These are phyloP conservation scores for Paramecium tetraurelia DNA, from an alignment of 73 alveolate species.

Conservation along the genomic window DNA sequence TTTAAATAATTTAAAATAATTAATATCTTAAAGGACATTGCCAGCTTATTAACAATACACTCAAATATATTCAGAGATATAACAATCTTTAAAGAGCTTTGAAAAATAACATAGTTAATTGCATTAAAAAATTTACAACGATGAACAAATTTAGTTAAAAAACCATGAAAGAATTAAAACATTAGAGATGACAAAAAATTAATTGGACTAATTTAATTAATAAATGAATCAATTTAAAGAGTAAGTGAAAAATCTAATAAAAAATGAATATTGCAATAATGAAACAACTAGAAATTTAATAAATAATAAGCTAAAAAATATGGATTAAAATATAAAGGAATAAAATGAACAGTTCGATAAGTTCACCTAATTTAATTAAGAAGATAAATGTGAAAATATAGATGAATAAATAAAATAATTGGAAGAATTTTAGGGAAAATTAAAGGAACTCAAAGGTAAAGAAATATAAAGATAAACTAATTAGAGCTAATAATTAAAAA, in stretches of 20 bases:
- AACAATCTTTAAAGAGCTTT: background rate
- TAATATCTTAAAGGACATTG: background rate
- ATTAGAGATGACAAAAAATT: background rate
- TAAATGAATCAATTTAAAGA: background rate
- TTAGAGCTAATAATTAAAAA: background rate
- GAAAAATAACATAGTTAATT: background rate
- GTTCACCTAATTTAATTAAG: background rate
- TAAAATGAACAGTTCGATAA: background rate
- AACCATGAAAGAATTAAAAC: background rate
- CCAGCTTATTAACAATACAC: background rate
- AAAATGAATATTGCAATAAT: background rate
- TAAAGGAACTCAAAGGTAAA: background rate
- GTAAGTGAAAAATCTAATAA: background rate
- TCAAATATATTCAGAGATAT: background rate
- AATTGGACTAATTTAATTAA: background rate
- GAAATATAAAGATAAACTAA: background rate
- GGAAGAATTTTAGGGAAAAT: background rate
- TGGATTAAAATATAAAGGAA: background rate
- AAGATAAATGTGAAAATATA: background rate
- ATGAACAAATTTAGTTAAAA: background rate
- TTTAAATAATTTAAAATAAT: background rate
- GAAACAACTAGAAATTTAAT: background rate
- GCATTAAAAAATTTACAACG: background rate
- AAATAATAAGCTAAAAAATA: background rate
- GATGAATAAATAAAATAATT: background rate